Evolutionary conservation across 148 eudicot species (phyloP), one percentile per base, ranked within the genome.

Genomic region (Fagopyrum homotropicum): DNA sequence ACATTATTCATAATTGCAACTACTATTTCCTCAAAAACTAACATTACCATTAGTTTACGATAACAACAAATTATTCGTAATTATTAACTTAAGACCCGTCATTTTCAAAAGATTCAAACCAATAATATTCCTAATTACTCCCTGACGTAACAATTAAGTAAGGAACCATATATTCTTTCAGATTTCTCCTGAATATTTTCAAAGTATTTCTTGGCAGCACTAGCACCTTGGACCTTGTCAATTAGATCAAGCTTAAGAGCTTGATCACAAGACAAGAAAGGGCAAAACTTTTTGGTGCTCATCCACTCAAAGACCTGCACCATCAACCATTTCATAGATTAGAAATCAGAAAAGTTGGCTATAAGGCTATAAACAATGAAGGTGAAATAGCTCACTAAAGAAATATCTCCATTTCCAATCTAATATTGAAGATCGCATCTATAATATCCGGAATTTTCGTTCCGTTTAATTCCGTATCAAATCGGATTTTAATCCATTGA

Each of bases 281-380:
- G 45, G 54, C 78, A 81, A 45, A 55, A 35, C 48, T 79, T 74
- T 77, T 75, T 78, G 48, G 66, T 71, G 60, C 76, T 79, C 84
- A 83, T 80, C 91, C 91, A 88, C 78, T 86, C 89, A 14, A 86
- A 82, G 69, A 88, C 79, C 91, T 88, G 84, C 77, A 78, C 57
- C 56, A 80, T 63, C 77, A 71, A 30, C 45, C 17, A 52, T n/a
- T 43, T 30, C 35, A 30, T 30, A 30, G 35, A 56, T 15, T 8
- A 56, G 8, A 56, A 56, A 56, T 17, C 61, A 56, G 26, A 51
- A 22, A n/a, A 5, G 6, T 56, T 56, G 10, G 9, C 26, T 56
- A n/a, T 30, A 30, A 30, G 35, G 35, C 35, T 30, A 30, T 30
- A 19, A 1, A 15, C 26, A 56, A n/a, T 6, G 61, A 56, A 56